phyloP scores from a whole-genome alignment of 768 basidiomycete genomes.

The Leccinum aurantiacum region DNA sequence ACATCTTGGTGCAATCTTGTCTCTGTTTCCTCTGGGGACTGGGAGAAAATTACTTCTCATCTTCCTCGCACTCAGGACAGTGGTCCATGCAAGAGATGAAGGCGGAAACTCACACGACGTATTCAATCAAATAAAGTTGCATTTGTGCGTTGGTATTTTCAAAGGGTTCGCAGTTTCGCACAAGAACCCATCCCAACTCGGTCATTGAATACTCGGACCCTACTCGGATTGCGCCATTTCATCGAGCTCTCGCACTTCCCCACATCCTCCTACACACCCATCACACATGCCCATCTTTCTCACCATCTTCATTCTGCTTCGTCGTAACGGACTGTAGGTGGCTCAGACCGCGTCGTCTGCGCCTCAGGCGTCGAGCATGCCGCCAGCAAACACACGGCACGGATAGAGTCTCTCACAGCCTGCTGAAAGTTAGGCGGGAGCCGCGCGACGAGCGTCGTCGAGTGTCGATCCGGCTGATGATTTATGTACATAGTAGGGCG shows the following conservation, averaged over 20 bases:
- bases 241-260: background rate
- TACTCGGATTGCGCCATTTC: background rate
- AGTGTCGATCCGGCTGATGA: slow-evolving; percentile 51
- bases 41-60: background rate
- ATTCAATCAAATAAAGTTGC: background rate
- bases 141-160: background rate
- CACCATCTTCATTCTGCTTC: no score
- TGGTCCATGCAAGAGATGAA: background rate
- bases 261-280: background rate
- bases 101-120: background rate
- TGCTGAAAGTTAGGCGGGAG: slow-evolving; percentile 44
- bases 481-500: slow-evolving; percentile 31
- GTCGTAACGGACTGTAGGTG: no score
- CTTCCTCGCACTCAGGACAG: background rate
- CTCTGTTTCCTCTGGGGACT: background rate
- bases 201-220: background rate
- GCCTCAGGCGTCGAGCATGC: slow-evolving; percentile 39
- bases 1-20: background rate
- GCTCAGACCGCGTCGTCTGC: no score
- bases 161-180: background rate
- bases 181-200: background rate
- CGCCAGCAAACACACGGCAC: slow-evolving; percentile 53
- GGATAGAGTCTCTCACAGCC: slow-evolving; percentile 50
- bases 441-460: slow-evolving; percentile 39
- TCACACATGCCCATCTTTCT: no score